phyloP scores from a whole-genome alignment of 805 yeast genomes.

The Lachancea quebecensis region DNA sequence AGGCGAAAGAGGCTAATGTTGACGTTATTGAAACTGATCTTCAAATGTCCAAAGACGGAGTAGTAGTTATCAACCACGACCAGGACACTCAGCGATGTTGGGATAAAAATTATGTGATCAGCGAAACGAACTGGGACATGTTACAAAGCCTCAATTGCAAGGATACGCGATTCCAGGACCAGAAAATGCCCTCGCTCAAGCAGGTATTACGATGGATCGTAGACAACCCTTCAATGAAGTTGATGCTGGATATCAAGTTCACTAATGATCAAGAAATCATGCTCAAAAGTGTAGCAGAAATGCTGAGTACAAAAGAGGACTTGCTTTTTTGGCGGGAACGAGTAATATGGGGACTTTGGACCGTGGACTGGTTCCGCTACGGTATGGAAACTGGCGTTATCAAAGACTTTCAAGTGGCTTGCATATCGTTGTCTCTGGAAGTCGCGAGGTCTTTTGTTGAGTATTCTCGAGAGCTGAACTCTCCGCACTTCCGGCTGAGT shows the following conservation, averaged over 20 bases:
- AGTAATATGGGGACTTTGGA: constrained; percentile 50
- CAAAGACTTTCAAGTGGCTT: constrained; percentile 31
- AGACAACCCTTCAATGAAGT: constrained; percentile 27
- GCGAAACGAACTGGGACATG: constrained; percentile 31
- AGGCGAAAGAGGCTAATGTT: constrained; percentile 41
- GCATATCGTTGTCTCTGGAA: constrained; percentile 32
- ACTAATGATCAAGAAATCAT: constrained; percentile 40
- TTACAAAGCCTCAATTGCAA: constrained; percentile 32
- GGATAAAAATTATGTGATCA: constrained; percentile 34
- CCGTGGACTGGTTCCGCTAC: constrained; percentile 37
- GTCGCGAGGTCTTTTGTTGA: constrained; percentile 29
- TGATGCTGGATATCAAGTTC: constrained; percentile 49
- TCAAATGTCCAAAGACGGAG: constrained; percentile 48
- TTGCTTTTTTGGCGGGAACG: constrained; percentile 38
- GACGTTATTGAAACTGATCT: constrained; percentile 49
- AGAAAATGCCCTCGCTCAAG: constrained; percentile 37
- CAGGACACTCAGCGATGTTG: constrained; percentile 43
- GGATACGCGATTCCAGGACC: constrained; percentile 29
- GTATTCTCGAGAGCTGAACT: constrained; percentile 34
- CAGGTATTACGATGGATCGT: constrained; percentile 37
- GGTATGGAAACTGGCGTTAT: constrained; percentile 37
- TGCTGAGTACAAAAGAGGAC: constrained; percentile 36
- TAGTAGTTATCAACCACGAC: constrained; percentile 50
- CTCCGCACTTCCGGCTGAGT: constrained; percentile 42
- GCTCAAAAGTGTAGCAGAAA: constrained; percentile 32